Base-by-base conservation (phyloP, 352 stramenopile genomes). In the Pythium dissotocum region DNA sequence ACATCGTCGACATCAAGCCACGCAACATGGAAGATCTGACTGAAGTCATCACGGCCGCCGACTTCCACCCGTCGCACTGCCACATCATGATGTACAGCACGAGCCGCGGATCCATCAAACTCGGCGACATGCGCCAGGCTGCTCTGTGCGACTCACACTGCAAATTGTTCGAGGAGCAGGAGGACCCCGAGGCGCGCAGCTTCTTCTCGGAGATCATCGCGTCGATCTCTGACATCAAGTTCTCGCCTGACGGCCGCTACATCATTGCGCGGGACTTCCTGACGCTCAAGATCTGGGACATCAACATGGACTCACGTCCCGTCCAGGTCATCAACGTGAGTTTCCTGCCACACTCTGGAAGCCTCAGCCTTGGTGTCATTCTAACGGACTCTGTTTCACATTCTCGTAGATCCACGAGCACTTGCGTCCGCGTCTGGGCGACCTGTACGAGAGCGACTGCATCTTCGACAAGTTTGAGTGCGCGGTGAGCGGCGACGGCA, bases 401-500 rank as follows among this genome's bases (percentile, higher is more conserved):
- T 67, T 18, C 0, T 28, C 4, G 24, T 33, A 95, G 87, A 94
- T 95, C 53, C 94, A 99, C 69, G 94, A 98, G 56, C 88, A 98
- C 54, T 79, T 99, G 65, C 88, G 89, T 51, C 77, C 86, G 9
- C 78, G 89, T 16, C 75, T 99, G 32, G 82, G 80, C 24, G 89
- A 98, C 63, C 68, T 98, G 6, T 99, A 98, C 77, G 94, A 98
- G 60, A 98, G 90, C 64, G 96, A 99, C 72, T 97, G 88, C 69
- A 98, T 99, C 63, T 99, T 99, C 69, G 96, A 99, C 85, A 99
- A 98, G 75, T 99, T 99, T 70, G 94, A 98, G 73, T 96, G 95
- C 58, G 84, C 82, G 9, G 82, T 98, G 38, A 97, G 88, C 63
- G 86, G 84, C 24, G 89, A 98, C 69, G 93, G 90, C 55, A 94